phyloP scores from a whole-genome alignment of 352 stramenopile genomes.

The Globisporangium acanthophoron region DNA sequence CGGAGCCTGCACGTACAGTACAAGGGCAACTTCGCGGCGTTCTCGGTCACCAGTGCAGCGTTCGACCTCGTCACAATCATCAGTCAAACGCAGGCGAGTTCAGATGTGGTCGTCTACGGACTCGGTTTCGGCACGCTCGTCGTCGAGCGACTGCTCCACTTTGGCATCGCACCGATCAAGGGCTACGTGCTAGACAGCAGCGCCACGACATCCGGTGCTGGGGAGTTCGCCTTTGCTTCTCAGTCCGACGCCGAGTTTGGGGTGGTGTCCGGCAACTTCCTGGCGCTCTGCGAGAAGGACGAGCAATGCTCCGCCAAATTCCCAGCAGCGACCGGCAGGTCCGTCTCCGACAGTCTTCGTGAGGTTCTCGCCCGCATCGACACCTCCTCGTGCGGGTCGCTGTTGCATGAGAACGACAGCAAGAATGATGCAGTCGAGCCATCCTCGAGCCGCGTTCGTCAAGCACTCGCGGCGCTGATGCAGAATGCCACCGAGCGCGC shows the following conservation, averaged over 20 bases:
- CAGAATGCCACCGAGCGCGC: slow-evolving; percentile 31
- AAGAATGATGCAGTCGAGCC: neutral
- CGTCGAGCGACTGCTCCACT: slow-evolving; percentile 52
- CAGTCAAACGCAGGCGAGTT: slow-evolving; percentile 26
- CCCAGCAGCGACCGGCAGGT: slow-evolving; percentile 6
- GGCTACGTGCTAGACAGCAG: slow-evolving; percentile 59
- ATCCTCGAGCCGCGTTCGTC: neutral
- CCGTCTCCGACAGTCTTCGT: slow-evolving; percentile 24
- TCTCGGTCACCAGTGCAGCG: slow-evolving; percentile 62
- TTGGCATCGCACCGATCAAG: slow-evolving; percentile 32
- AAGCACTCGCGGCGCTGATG: slow-evolving; percentile 37
- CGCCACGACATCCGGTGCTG: slow-evolving; percentile 20
- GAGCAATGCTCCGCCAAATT: slow-evolving; percentile 29
- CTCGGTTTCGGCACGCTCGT: slow-evolving; percentile 55
- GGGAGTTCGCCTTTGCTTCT: slow-evolving; percentile 12
- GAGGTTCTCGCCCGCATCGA: slow-evolving; percentile 28
- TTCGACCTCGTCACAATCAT: slow-evolving; percentile 56
- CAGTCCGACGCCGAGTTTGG: slow-evolving; percentile 33
- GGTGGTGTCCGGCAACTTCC: slow-evolving; percentile 29
- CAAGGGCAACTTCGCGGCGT: slow-evolving; percentile 20
- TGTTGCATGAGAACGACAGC: neutral
- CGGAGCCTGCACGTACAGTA: neutral
- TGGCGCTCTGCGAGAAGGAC: slow-evolving; percentile 39
- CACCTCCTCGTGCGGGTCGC: neutral
- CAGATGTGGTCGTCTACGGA: slow-evolving; percentile 55